Base-by-base conservation (phyloP, 169 alveolate genomes). In the Plasmodium sp. region DNA sequence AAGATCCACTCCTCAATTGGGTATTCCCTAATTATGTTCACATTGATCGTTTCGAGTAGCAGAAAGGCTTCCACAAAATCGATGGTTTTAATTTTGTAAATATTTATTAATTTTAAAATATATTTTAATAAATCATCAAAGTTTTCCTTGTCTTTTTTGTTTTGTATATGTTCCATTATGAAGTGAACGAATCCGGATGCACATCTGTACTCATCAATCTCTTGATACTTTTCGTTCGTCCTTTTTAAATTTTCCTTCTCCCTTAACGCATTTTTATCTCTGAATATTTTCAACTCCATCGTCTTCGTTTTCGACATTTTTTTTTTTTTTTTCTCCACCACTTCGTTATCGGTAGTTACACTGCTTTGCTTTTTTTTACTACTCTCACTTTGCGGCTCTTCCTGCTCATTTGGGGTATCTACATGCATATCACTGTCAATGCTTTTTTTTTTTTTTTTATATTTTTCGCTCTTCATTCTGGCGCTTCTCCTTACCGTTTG, bases 1-100 rank as follows among this genome's bases (percentile, higher is more conserved):
- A 88, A 34, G 45, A 88, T 43, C 94, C 94, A 88, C 73, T 88
- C 94, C 54, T 81, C 75, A 79, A 88, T 39, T 79, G 94, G 94
- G 36, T 88, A 43, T 22, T 33, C 90, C 62, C 83, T 88, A 18
- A 88, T 79, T 58, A 88, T 48, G n/a, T 34, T 41, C 41, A 88
- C 33, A 80, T 80, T 80, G 22, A 88, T 79, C 34, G 94, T 79
- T 43, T 88, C 94, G 12, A 88, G 74, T 58, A 88, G 81, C 48
- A 88, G 31, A 81, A 88, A 88, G 3, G 94, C 91, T 62, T 81
- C 94, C 51, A 88, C 83, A 58, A 88, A 88, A 88, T 88, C 90
- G 7, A 79, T 45, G 51, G 94, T 88, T 43, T 79, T 79, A 36
- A 88, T 80, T 34, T 88, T 80, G 72, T 88, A 88, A n/a, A 80